A percentile compares a stretch with the other conserved stretches of the same genome.
These are phyloP conservation scores for Panaeolus papilionaceus DNA, from an alignment of 768 basidiomycete species.

Conservation along the genomic window DNA sequence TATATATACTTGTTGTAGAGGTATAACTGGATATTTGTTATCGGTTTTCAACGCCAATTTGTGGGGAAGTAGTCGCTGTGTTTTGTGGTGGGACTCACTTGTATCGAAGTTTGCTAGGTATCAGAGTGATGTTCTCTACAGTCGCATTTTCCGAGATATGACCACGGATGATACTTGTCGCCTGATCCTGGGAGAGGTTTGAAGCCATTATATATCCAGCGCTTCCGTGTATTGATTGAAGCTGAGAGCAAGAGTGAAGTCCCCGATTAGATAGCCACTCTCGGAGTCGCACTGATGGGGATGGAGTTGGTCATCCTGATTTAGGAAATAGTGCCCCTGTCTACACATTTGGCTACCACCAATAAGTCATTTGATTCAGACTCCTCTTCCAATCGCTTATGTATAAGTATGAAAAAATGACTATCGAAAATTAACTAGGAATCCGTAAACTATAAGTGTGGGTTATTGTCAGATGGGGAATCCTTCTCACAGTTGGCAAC, in stretches of 20 bases:
- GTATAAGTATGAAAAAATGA: too few relatives aligned
- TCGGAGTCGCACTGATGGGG: too few relatives aligned
- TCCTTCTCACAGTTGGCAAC: too few relatives aligned
- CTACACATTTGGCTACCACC: too few relatives aligned
- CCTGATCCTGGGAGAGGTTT: background rate
- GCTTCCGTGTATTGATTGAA: background rate
- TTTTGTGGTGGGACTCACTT: background rate
- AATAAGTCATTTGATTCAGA: too few relatives aligned
- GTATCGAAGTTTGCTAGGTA: background rate
- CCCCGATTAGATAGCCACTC: background rate
- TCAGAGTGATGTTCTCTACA: background rate
- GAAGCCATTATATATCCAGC: background rate
- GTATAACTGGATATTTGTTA: constrained; percentile 15
- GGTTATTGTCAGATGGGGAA: too few relatives aligned
- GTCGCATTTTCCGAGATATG: background rate
- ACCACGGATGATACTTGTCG: background rate
- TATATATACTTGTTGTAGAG: constrained; percentile 19
- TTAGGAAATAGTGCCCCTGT: too few relatives aligned
- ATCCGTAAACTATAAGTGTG: too few relatives aligned
- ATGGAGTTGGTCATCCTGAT: too few relatives aligned
- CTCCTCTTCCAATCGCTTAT: too few relatives aligned
- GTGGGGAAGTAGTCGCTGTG: background rate
- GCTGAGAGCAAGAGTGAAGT: background rate
- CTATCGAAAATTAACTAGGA: too few relatives aligned
- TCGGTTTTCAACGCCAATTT: background rate